Evolutionary conservation across 495 filamentous ascomycete genomes (phyloP).

Genomic region (Sordaria brevicollis): DNA sequence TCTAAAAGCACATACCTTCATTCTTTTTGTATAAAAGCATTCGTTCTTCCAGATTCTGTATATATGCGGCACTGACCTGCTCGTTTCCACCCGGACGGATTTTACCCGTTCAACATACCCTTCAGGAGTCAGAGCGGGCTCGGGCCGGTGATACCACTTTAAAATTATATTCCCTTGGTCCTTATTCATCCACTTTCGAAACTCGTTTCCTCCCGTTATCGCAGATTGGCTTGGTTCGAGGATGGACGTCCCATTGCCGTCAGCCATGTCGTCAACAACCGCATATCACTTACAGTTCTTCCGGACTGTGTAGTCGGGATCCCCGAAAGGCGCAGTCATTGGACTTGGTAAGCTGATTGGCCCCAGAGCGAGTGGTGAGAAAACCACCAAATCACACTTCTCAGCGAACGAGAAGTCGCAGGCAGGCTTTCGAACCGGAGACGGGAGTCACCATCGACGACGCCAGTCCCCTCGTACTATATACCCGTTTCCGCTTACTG

Average conservation of each 20-base stretch:
- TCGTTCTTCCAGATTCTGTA: neutral
- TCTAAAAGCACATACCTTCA: constrained; percentile 18
- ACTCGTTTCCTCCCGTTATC: neutral
- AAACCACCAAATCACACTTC: neutral
- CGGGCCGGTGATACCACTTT: neutral
- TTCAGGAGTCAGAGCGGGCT: neutral
- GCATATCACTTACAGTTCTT: neutral
- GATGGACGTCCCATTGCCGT: neutral
- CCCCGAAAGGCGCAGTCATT: neutral
- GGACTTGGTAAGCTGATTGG: neutral
- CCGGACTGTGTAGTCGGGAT: neutral
- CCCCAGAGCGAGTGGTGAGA: neutral
- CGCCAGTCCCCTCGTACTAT: neutral
- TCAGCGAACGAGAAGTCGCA: neutral
- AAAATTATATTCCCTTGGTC: neutral
- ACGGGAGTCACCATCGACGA: neutral
- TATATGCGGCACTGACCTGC: neutral
- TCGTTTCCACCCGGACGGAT: neutral
- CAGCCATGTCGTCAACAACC: neutral
- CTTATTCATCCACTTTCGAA: neutral
- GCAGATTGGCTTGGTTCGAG: neutral
- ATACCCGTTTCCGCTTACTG: neutral
- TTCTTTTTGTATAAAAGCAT: neutral
- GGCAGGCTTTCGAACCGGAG: neutral
- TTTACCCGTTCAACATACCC: neutral